These are phyloP conservation scores for Nannochloris sp. DNA, from an alignment of 139 green algal genomes.

Conservation along the genomic window DNA sequence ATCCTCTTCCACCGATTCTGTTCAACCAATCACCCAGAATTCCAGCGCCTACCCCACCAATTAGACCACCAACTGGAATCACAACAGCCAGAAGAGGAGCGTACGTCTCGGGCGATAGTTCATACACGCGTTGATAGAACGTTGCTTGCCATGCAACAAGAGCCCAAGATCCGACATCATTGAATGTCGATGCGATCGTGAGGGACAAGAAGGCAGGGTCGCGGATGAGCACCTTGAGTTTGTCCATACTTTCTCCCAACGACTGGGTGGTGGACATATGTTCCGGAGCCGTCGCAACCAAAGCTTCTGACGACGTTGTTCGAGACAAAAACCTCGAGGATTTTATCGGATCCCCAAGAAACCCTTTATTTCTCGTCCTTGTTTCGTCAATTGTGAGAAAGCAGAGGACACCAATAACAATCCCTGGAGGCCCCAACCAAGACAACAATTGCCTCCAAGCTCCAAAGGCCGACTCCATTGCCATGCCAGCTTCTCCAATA, in stretches of 20 bases:
- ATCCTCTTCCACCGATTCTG: slow-evolving; percentile 35
- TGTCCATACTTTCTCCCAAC: slow-evolving; percentile 7
- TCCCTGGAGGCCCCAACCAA: slow-evolving; percentile 55
- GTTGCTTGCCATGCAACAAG: slow-evolving; percentile 82
- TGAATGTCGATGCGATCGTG: slow-evolving; percentile 67
- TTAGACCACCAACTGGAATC: slow-evolving; percentile 72
- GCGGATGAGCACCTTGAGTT: slow-evolving; percentile 27
- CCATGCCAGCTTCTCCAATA: slow-evolving; percentile 3
- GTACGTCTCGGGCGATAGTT: slow-evolving; percentile 55
- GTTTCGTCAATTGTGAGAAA: slow-evolving; percentile 54
- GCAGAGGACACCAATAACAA: slow-evolving; percentile 46
- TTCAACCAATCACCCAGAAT: slow-evolving; percentile 65
- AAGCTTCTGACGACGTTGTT: neutral
- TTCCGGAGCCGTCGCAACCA: neutral
- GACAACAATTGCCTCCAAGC: slow-evolving; percentile 55
- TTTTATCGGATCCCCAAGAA: slow-evolving; percentile 17
- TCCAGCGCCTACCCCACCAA: slow-evolving; percentile 70
- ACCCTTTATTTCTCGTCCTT: slow-evolving; percentile 8
- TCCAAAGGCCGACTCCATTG: slow-evolving; percentile 37
- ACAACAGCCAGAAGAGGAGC: slow-evolving; percentile 73
- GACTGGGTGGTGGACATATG: neutral
- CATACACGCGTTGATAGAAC: slow-evolving; percentile 81
- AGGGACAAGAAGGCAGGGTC: slow-evolving; percentile 48
- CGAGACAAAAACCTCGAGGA: slow-evolving; percentile 8
- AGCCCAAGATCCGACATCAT: slow-evolving; percentile 78